Evolutionary conservation across 768 basidiomycete genomes (phyloP), one percentile per base, ranked within the genome.

Genomic region (Boletus rex-veris): DNA sequence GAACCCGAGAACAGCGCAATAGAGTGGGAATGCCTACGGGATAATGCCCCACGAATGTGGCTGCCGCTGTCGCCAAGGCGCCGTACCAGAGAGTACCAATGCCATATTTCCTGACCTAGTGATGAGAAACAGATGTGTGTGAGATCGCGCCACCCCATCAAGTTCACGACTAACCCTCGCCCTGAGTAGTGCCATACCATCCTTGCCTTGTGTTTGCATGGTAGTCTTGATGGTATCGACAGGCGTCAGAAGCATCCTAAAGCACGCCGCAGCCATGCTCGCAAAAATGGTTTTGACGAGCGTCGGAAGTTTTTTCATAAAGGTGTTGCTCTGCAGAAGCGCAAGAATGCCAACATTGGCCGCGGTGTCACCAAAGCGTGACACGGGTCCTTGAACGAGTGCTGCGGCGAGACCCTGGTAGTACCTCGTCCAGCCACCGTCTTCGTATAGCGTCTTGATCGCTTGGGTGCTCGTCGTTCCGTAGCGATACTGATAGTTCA

Each of bases 171-270:
- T 46, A 58, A 92, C 84, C 59, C 95, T 77, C 3, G 78, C 74
- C 53, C 74, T 79, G 36, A 98, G 74, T 45, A 98, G 80, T 31
- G 67, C 64, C 50, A 86, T 73, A 0, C 90, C 95, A 2, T 73
- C 68, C 58, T 77, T 81, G 12, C 95, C 95, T 64, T 95, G 86
- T 0, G 96, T 90, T 72, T 98, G 96, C 72, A 98, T 74, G 1
- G 93, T 98, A 5, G 96, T 98, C 79, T 98, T 97, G 58, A 97
- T 63, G 1, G 95, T 95, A 71, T 98, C 95, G 47, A 98, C 80
- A 0, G 96, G 96, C 0, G 91, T 96, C 35, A 98, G 73, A n/a
- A 87, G 74, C 84, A 97, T 97, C 48, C 95, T 76, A 71, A 96
- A 97, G 11, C 76, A 75, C 0, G 95, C 94, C 0, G 92, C 92